These are phyloP conservation scores for Emmonsia crescens DNA, from an alignment of 2,329 filamentous ascomycete species.

Conservation along the genomic window DNA sequence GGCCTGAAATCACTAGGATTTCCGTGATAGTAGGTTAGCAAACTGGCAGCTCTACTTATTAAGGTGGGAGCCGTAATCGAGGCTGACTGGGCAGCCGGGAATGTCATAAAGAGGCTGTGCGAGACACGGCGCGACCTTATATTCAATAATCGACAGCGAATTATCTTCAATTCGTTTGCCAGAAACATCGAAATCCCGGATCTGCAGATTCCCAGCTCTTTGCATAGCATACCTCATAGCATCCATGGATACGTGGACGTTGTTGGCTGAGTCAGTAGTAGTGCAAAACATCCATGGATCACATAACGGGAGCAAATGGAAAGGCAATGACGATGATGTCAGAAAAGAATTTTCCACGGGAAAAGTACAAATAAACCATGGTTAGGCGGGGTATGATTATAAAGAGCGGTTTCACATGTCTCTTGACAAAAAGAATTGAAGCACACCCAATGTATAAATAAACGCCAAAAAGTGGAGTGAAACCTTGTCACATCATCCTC, in stretches of 20 bases:
- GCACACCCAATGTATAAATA: not conserved
- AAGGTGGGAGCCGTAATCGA: not conserved
- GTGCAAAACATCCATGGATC: not conserved
- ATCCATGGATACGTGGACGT: too few species aligned
- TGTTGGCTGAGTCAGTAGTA: not conserved
- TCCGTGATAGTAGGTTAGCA: not conserved
- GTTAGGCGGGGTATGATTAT: not conserved
- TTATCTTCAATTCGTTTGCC: not conserved
- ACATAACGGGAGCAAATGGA: not conserved
- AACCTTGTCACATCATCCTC: not conserved
- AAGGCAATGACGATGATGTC: not conserved
- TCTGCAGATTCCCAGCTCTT: not conserved
- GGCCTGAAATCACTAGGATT: not conserved
- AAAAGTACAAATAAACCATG: not conserved
- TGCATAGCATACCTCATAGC: not conserved
- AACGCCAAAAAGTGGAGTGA: not conserved
- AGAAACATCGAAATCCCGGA: not conserved
- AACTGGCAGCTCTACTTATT: not conserved
- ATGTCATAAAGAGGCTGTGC: not conserved
- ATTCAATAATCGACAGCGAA: not conserved
- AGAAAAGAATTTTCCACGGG: not conserved
- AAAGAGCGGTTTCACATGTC: not conserved
- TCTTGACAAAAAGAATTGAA: not conserved
- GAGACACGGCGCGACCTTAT: not conserved
- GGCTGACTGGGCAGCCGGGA: not conserved